These are phyloP conservation scores for Kodamaea derodonti DNA, from an alignment of 1,139 yeast genomes.

Conservation along the genomic window DNA sequence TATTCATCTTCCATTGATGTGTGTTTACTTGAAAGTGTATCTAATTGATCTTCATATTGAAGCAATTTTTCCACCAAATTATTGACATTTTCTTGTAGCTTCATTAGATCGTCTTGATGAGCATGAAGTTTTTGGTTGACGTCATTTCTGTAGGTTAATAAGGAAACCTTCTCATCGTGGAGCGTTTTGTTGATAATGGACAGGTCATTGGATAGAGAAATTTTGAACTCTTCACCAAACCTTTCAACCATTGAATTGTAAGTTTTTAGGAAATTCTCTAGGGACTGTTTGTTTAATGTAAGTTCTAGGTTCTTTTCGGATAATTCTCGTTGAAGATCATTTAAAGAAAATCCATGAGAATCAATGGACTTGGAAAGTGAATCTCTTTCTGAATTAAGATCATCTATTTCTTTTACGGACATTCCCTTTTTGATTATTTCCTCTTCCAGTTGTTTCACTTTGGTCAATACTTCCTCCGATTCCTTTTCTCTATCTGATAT, in stretches of 20 bases:
- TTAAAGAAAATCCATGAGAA: slow-evolving; percentile 39
- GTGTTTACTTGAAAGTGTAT: slow-evolving; percentile 55
- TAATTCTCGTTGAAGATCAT: slow-evolving; percentile 30
- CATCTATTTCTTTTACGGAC: slow-evolving; percentile 59
- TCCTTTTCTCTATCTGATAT: slow-evolving; percentile 45
- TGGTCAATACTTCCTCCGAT: slow-evolving; percentile 38
- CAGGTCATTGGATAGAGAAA: slow-evolving; percentile 17
- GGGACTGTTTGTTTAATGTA: slow-evolving; percentile 43
- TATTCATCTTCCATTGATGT: slow-evolving; percentile 50
- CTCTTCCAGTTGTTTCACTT: slow-evolving; percentile 43
- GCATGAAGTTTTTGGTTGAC: slow-evolving; percentile 47
- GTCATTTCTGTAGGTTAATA: slow-evolving; percentile 46
- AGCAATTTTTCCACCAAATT: slow-evolving; percentile 49
- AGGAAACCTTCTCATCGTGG: slow-evolving; percentile 33
- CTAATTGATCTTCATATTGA: slow-evolving; percentile 58
- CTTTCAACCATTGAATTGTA: slow-evolving; percentile 55
- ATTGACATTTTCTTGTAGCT: slow-evolving; percentile 60
- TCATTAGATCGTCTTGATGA: slow-evolving; percentile 56
- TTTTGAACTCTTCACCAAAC: slow-evolving; percentile 31
- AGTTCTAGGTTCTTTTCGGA: slow-evolving; percentile 47
- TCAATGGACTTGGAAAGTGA: slow-evolving; percentile 57
- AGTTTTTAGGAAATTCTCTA: slow-evolving; percentile 49
- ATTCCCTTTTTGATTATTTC: slow-evolving; percentile 54
- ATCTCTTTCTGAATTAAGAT: slow-evolving; percentile 59
- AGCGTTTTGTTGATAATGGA: slow-evolving; percentile 30